Evolutionary conservation across 2,329 filamentous ascomycete species (phyloP).

Genomic region (Neoscytalidium dimidiatum): DNA sequence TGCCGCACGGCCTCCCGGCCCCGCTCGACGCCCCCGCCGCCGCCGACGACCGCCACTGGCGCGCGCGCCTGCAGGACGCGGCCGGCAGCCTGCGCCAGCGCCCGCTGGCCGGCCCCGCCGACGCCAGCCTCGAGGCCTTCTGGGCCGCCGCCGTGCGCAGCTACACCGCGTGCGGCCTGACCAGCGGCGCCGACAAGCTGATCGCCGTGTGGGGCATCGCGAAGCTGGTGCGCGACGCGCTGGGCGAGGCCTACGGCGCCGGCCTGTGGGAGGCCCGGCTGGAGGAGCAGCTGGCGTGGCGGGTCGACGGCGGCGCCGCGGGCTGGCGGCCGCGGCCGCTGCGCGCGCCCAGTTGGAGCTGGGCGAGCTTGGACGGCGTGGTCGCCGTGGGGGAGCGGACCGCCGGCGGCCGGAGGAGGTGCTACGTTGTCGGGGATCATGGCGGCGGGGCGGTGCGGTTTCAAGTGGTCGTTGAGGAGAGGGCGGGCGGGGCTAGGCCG

Average conservation of each 20-base stretch:
- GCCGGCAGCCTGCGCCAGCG: background rate
- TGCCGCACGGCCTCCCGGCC: constrained; percentile 21
- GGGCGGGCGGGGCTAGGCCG: background rate
- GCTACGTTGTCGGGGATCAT: background rate
- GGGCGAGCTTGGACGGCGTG: background rate
- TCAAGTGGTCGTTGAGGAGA: background rate
- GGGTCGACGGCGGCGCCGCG: background rate
- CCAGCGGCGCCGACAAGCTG: constrained; percentile 26
- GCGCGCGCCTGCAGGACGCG: constrained; percentile 26
- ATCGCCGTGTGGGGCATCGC: constrained; percentile 34
- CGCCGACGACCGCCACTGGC: constrained; percentile 29
- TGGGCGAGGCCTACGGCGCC: background rate
- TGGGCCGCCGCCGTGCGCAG: constrained; percentile 29
- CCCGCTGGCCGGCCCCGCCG: constrained; percentile 24
- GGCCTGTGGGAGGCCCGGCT: background rate
- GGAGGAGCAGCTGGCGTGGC: background rate
- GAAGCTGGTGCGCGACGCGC: constrained; percentile 28
- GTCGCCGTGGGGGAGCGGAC: background rate
- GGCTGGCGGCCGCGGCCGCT: background rate
- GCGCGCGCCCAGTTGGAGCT: background rate
- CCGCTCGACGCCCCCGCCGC: constrained; percentile 24
- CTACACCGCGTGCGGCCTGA: constrained; percentile 29
- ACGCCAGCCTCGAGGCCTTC: constrained; percentile 26
- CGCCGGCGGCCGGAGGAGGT: background rate
- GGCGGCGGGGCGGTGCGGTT: background rate